Evolutionary conservation across 83 land plant species (phyloP).

Genomic region (Thuja plicata): DNA sequence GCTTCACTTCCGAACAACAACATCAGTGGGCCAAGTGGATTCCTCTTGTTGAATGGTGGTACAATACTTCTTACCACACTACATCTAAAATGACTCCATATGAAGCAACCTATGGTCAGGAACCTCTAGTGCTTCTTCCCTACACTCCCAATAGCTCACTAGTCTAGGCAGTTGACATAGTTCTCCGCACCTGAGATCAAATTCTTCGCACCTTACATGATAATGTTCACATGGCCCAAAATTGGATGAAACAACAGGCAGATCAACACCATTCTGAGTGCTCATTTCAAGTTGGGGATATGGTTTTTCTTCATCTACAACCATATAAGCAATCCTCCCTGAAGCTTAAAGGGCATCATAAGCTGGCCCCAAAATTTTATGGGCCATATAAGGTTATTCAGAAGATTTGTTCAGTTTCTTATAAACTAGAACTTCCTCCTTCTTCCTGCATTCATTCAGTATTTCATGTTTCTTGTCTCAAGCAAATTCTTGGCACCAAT

Average conservation of each 20-base stretch:
- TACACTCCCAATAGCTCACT: not conserved
- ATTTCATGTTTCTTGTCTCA: not conserved
- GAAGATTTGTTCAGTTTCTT: not conserved
- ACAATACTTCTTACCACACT: not conserved
- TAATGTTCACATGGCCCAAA: too few relatives aligned
- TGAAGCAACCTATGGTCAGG: not conserved
- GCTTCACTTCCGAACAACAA: not conserved
- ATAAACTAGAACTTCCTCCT: not conserved
- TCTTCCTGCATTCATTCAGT: not conserved
- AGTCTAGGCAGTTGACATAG: not conserved
- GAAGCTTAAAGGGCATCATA: not conserved
- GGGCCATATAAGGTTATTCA: not conserved
- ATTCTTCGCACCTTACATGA: not conserved
- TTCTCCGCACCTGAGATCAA: not conserved
- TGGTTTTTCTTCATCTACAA: too few relatives aligned
- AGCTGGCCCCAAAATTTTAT: not conserved
- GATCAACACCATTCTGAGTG: too few relatives aligned
- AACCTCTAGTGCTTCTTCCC: not conserved
- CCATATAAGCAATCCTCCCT: too few relatives aligned
- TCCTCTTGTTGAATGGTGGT: not conserved
- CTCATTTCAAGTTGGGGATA: too few relatives aligned
- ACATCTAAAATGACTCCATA: not conserved
- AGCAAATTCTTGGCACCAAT: not conserved
- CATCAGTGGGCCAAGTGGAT: not conserved
- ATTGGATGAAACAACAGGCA: not conserved